Evolutionary conservation across 371 early-diverging fungal species (phyloP), one percentile per base, ranked within the genome.

Genomic region (Blyttiomyces sp.): DNA sequence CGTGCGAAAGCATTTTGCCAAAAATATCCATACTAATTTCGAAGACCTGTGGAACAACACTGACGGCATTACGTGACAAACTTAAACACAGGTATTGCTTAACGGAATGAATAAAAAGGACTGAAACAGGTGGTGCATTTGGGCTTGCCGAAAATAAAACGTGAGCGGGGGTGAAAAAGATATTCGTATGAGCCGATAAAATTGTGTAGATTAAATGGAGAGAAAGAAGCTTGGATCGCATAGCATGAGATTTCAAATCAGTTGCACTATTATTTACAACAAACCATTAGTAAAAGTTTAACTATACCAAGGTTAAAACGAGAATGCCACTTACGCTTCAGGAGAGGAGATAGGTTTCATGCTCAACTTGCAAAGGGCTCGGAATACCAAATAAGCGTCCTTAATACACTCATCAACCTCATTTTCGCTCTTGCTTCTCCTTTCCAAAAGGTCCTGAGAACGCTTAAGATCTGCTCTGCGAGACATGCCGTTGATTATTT

Each of bases 311-410:
- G 39, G 39, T n/a, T n/a, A 39, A 39, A 17, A 21, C 21, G 1
- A 27, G 27, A 11, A 55, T 9, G 3, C 34, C 4, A 48, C 66
- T 36, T 64, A 80, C 76, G 66, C 71, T 54, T 79, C 80, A 19
- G 72, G 64, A 3, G 65, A 74, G 17, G 81, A 70, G 43, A 85
- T 73, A 28, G 75, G 66, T 44, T 89, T 85, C 84, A 93, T 92
- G 21, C 91, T 90, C n/a, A 95, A 81, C 63, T 91, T 91, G 77
- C 95, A 94, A 24, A 97, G 80, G 1, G 95, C 91, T 11, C 96
- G 87, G 70, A 97, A 87, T 0, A 94, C 87, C 21, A 93, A 73
- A 36, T 89, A 92, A 2, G 90, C 91, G 71, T 97, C 96, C 55
- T 86, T 79, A 59, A 82, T 59, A 56, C 72, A 73, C 33, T 73